Evolutionary conservation across 805 yeast species (phyloP), one percentile per base, ranked within the genome.

Genomic region (Saccharomyces kudriavzevii): DNA sequence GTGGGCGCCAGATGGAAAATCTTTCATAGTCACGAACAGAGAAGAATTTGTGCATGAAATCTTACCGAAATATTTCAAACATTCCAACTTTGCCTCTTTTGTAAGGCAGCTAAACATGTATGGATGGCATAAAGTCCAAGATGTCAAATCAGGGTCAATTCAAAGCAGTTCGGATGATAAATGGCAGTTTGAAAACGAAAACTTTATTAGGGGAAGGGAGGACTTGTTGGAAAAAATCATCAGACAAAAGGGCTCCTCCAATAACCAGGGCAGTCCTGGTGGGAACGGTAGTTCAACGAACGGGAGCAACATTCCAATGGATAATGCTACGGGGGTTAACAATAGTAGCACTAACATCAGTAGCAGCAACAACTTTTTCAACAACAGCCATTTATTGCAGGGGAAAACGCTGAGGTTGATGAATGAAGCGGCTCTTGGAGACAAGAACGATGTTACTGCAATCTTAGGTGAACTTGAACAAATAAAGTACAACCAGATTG

Each of bases 71-170:
- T 94, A 89, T 72, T 94, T 91, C 77, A 94, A 94, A 69, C 99
- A 94, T 71, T 85, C 88, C 56, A 92, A 94, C 68, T 91, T 94
- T 72, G 95, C 98, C 22, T 84, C 94, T 30, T 94, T 94, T 77
- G 98, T 94, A 14, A 82, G 99, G 57, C 99, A 92, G 68, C 77
- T 92, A 63, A 92, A 92, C 71, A 92, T 94, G 99, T 94, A 94
- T 68, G 99, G 99, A 10, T 94, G 97, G 97, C 98, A 91, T 74
- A 94, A 94, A 71, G 94, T 94, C 3, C 99, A 94, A 70, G 98
- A 94, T 70, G 82, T 91, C 24, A 87, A 74, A 54, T 79, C 86
- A 26, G 97, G 95, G 2, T 79, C 91, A 4, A 71, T 83, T 55
- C 77, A 79, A 53, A 73, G 70, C 43, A 76, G 73, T 54, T 71